Base-by-base conservation (phyloP, 441 rosid species). In the Erodium trifolium region DNA sequence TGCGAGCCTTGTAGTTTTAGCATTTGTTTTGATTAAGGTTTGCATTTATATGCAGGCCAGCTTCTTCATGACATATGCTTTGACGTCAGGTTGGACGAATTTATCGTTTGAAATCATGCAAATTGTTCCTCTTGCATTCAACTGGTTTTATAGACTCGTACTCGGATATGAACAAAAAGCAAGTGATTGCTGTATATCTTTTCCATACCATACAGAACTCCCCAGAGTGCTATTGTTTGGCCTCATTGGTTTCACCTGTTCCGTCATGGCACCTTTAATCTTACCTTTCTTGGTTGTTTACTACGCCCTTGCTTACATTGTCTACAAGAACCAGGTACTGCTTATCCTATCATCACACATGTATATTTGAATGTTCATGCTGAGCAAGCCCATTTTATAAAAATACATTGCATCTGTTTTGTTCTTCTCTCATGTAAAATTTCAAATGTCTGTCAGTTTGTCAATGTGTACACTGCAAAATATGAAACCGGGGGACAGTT, bases 81-180 rank as follows among this genome's bases (percentile, higher is more conserved):
- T 91, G 65, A 83, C 99, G 37, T 94, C 99, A 31, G 99, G 99
- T 27, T 91, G 93, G 99, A 92, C 97, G 63, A 81, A 97, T 81
- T 81, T 94, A 82, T 78, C 97, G 2, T 71, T 79, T 74, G 99
- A 94, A 86, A 66, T 92, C 65, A 78, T 94, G 79, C 99, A 94
- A 78, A 86, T 87, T 69, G 77, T 82, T 68, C 57, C 85, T 71
- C 88, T 94, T 74, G 62, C 88, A 43, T 81, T 79, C 81, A 87
- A 88, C 69, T 39, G 82, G 73, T 5, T 81, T 49, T 77, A 67
- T 68, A 84, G 79, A 72, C 65, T 69, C 71, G 62, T 86, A 35
- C 74, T 82, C 16, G 34, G 78, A 73, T 85, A 73, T 59, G 73
- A 77, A 67, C 78, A 81, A 87, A 66, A 87, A 63, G 71, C 80